Evolutionary conservation across 2,329 filamentous ascomycete genomes (phyloP).

Genomic region (Fulvia fulva): DNA sequence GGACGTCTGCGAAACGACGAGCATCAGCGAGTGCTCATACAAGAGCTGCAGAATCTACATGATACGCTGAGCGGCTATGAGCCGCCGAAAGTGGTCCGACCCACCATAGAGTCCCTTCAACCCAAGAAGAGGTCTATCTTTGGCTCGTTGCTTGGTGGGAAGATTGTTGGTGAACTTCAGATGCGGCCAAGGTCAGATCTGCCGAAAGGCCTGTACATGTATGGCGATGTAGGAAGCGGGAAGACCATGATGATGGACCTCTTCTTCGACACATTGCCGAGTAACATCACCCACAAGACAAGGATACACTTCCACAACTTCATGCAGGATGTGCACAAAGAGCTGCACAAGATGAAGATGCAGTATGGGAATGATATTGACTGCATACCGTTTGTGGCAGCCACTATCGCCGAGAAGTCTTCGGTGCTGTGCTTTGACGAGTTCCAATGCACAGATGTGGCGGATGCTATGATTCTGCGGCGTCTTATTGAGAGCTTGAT

Average conservation of each 20-base stretch:
- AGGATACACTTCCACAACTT: constrained; percentile 99
- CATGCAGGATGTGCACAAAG: constrained; percentile 95
- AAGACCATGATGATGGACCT: constrained; percentile 99
- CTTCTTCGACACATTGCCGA: constrained; percentile 88
- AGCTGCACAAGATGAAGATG: constrained; percentile 87
- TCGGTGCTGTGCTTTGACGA: constrained; percentile 96
- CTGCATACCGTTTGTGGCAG: constrained; percentile 84
- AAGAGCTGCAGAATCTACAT: constrained; percentile 83
- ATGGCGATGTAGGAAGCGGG: constrained; percentile 91
- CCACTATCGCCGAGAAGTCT: constrained; percentile 81
- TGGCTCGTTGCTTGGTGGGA: constrained; percentile 57
- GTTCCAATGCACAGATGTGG: constrained; percentile 97
- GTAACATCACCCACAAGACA: constrained; percentile 74
- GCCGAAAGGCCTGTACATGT: constrained; percentile 88
- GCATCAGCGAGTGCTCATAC: constrained; percentile 86
- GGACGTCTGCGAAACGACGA: constrained; percentile 79
- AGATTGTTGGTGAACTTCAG: constrained; percentile 17
- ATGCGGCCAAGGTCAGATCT: constrained; percentile 64
- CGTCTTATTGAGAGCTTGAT: constrained; percentile 83
- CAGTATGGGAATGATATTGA: constrained; percentile 84
- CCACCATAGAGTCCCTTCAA: constrained; percentile 67
- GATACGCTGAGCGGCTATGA: constrained; percentile 72
- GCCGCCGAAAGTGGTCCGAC: constrained; percentile 70
- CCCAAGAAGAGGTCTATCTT: constrained; percentile 51
- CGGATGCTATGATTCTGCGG: constrained; percentile 95